These are phyloP conservation scores for Pilobolus umbonatus DNA, from an alignment of 192 early-diverging fungal species.

Conservation along the genomic window DNA sequence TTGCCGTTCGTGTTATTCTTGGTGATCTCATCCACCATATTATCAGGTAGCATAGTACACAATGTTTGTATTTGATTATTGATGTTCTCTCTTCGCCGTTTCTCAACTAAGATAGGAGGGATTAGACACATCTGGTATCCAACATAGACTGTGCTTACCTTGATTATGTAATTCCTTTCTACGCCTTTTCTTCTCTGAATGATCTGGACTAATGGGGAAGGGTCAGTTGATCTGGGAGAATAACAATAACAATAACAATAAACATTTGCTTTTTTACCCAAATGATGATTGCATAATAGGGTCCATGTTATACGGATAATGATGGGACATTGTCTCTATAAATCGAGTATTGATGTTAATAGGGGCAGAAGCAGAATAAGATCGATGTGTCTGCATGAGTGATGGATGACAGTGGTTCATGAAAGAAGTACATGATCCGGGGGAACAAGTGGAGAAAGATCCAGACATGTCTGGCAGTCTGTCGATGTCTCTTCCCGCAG, in stretches of 20 bases:
- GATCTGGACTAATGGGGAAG: constrained; percentile 15
- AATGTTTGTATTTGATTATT: constrained; percentile 97
- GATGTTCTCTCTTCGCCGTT: constrained; percentile 93
- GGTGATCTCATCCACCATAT: constrained; percentile 48
- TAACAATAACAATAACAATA: constrained; percentile 9
- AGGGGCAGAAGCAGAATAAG: not conserved
- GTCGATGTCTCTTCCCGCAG: no score
- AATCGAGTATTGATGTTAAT: not conserved
- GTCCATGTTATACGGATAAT: constrained; percentile 12
- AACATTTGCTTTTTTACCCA: not conserved
- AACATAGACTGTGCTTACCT: constrained; percentile 15
- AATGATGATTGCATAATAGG: not conserved
- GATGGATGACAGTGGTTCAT: no score
- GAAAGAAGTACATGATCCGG: no score
- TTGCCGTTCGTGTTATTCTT: not conserved
- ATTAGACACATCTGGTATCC: not conserved
- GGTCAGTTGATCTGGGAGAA: not conserved
- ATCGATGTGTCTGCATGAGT: no score
- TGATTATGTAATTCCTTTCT: constrained; percentile 97
- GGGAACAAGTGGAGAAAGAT: no score
- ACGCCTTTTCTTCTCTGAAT: constrained; percentile 76
- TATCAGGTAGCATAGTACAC: constrained; percentile 73
- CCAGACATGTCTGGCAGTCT: no score
- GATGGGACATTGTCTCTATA: not conserved
- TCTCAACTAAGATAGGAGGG: constrained; percentile 66